Base-by-base conservation (phyloP, 2,329 filamentous ascomycete species). In the Leptographium flavum region DNA sequence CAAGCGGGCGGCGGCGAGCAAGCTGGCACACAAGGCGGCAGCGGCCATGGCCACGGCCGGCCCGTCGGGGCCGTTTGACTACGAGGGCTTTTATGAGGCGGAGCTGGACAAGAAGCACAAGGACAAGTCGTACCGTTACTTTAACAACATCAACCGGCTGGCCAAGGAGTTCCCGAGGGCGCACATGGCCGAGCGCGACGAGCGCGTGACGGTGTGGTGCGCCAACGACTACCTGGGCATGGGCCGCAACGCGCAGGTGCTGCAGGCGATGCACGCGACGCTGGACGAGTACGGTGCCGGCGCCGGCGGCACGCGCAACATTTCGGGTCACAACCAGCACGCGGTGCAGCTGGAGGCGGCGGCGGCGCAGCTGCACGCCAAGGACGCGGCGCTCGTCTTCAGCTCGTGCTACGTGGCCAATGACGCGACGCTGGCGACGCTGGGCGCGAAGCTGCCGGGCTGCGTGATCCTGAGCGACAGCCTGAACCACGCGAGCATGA, bases 101-200 rank as follows among this genome's bases (percentile, higher is more conserved):
- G 90, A 98, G 63, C 67, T 98, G 54, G 87, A 95, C 56, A 96
- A 95, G 76, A 98, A 98, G 71, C 92, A 94, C 74, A 88, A 94
- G 73, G 92, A 98, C 74, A 96, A 95, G 70, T 95, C 88, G 43
- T 98, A 98, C 70, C 86, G 92, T 59, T 96, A 96, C 71, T 98
- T 98, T 73, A 98, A 98, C 74, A 98, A 98, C 71, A 98, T 98
- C 78, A 98, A 98, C 60, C 87, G 92, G 31, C 74, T 98, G 49
- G 92, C 92, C 53, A 86, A 92, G 67, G 87, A 96, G 53, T 98
- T 98, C 52, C 92, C 92, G 27, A 85, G 84, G 52, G 92, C 92
- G 39, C 92, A 98, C 64, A 94, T 93, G 73, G 75, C 84, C 15
- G 79, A 73, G 47, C 76, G 78, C 58, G 81, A 90, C 48, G 87